Conservation (phyloP, 2,329 filamentous ascomycete species). For the Xylariaceae sp. region DNA sequence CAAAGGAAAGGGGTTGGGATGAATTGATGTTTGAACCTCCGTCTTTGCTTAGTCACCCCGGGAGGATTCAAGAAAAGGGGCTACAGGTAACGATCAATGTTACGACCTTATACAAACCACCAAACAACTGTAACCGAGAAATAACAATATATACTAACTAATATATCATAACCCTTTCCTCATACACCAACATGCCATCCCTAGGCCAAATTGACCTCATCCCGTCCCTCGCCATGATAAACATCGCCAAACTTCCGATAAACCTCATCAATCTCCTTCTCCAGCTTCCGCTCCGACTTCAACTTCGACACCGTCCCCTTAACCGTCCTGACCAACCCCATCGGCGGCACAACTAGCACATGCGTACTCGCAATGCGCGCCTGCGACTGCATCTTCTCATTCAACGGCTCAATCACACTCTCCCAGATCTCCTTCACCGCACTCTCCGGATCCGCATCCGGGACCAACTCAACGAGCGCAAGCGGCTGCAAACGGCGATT, state of each 20-base stretch:
- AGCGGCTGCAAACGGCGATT: constrained; percentile 19
- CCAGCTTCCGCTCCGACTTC: constrained; percentile 17
- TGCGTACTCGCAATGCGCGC: constrained; percentile 21
- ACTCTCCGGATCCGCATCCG: constrained; percentile 1
- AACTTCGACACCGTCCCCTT: constrained; percentile 19
- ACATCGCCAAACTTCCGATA: constrained; percentile 20
- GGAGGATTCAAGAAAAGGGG: too few species aligned
- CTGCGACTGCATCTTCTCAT: constrained; percentile 17
- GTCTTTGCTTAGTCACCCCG: too few species aligned
- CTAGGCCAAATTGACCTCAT: not conserved
- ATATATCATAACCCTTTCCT: not conserved
- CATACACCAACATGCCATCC: not conserved
- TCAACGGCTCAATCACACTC: constrained; percentile 16
- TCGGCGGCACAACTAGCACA: constrained; percentile 16
- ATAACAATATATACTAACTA: too few species aligned
- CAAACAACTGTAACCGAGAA: not conserved
- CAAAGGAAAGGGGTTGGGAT: too few species aligned
- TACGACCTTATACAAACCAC: not conserved
- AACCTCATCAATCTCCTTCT: constrained; percentile 16
- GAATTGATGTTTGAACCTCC: too few species aligned
- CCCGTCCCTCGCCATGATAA: constrained; percentile 18
- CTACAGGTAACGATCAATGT: too few species aligned
- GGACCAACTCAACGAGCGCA: constrained; percentile 17
- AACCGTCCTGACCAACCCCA: constrained; percentile 16
- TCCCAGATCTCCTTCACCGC: constrained; percentile 16